Evolutionary conservation across 805 yeast species (phyloP).

Genomic region (Myxozyma sirexii): DNA sequence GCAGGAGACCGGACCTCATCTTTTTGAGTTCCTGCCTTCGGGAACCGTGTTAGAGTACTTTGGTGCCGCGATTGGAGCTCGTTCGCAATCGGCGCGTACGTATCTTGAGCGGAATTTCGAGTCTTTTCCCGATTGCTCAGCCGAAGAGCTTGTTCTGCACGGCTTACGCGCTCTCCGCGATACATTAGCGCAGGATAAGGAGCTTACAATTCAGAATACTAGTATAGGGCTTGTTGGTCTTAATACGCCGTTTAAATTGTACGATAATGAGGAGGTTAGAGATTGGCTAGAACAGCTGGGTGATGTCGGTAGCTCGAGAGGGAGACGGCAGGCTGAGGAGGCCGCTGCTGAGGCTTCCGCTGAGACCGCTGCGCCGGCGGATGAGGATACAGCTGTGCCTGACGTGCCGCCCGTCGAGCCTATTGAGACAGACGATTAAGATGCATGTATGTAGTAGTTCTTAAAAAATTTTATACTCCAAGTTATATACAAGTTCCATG

Average conservation of each 20-base stretch:
- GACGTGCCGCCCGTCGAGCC: conserved; percentile 28
- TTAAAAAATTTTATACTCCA: background rate
- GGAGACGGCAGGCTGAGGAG: conserved; percentile 19
- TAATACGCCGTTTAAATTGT: conserved; percentile 69
- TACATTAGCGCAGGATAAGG: conserved; percentile 91
- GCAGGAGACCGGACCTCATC: conserved; percentile 85
- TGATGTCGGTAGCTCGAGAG: conserved; percentile 31
- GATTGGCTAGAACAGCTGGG: conserved; percentile 78
- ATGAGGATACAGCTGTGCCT: conserved; percentile 5
- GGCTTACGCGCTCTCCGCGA: conserved; percentile 92
- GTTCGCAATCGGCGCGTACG: conserved; percentile 98
- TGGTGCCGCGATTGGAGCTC: conserved; percentile 96
- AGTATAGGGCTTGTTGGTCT: conserved; percentile 92
- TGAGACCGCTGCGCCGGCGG: conserved; percentile 17
- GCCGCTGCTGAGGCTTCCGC: conserved; percentile 11
- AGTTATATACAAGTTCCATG: conserved; percentile 1
- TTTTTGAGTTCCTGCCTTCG: conserved; percentile 93
- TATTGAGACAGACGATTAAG: conserved; percentile 27
- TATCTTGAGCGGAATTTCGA: conserved; percentile 86
- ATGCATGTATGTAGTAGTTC: background rate
- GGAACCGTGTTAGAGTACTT: conserved; percentile 89
- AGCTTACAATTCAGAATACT: conserved; percentile 79
- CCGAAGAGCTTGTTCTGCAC: conserved; percentile 77
- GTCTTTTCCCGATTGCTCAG: conserved; percentile 58
- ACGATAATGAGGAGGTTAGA: conserved; percentile 85